phyloP scores from a whole-genome alignment of 345 rosid species.

The Kernera saxatilis region DNA sequence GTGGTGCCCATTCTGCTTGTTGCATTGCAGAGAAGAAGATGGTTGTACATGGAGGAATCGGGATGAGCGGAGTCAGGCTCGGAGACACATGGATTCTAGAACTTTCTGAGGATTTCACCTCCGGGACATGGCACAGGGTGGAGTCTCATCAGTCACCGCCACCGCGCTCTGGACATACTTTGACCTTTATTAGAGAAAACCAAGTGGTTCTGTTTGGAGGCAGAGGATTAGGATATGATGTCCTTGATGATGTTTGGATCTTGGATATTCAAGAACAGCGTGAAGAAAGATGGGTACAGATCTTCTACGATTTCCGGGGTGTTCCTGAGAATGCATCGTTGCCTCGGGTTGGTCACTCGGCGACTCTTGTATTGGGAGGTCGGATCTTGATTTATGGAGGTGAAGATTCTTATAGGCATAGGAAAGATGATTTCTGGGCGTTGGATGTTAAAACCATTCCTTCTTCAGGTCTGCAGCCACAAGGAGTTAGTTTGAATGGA shows the following conservation, averaged over 20 bases:
- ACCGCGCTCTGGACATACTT: constrained; percentile 88
- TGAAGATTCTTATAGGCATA: constrained; percentile 73
- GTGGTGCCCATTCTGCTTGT: constrained; percentile 94
- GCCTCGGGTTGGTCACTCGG: constrained; percentile 96
- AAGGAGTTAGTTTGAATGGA: constrained; percentile 30
- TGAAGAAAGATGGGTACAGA: constrained; percentile 53
- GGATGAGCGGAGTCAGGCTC: constrained; percentile 58
- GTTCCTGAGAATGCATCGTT: constrained; percentile 54
- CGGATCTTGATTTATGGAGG: constrained; percentile 79
- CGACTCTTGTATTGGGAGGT: constrained; percentile 66
- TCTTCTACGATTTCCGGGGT: constrained; percentile 47
- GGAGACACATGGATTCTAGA: constrained; percentile 84
- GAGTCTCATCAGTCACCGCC: constrained; percentile 62
- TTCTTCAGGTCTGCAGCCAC: constrained; percentile 35
- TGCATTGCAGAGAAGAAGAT: constrained; percentile 58
- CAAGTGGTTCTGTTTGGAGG: constrained; percentile 77
- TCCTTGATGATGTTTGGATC: constrained; percentile 78
- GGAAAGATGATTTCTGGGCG: constrained; percentile 88
- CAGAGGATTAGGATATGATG: constrained; percentile 81
- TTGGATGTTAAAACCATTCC: constrained; percentile 53
- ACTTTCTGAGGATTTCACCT: constrained; percentile 51
- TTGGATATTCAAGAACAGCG: constrained; percentile 46
- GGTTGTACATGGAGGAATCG: constrained; percentile 89
- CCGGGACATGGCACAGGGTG: constrained; percentile 62
- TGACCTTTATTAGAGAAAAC: constrained; percentile 58